Evolutionary conservation across 345 rosid species (phyloP), one percentile per base, ranked within the genome.

Genomic region (Eucalyptus coolabah): DNA sequence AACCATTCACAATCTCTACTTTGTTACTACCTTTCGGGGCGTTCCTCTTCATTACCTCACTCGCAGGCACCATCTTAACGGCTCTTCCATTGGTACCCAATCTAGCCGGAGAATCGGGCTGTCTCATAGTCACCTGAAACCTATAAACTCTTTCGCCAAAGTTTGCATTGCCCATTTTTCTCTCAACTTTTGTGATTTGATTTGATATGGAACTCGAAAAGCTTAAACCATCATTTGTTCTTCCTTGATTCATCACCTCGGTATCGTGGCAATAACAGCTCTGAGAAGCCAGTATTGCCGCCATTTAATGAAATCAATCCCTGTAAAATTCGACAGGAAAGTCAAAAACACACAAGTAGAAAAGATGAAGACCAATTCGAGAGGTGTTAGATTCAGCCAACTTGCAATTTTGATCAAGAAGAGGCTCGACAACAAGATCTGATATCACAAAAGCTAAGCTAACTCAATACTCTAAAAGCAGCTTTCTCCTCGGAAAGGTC

Each of bases 21-120:
- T 83, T 94, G 44, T 91, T 81, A 65, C 91, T 89, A 44, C 91
- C 90, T 51, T 92, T 51, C 3, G 92, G 91, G 65, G 90, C 87
- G 88, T 88, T 95, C 91, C 92, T 93, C 89, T 92, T 96, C 91
- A 93, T 49, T 87, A 93, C 97, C 91, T 97, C 99, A 90, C 95
- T 96, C 1, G 95, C 91, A 2, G 99, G 99, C 81, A 96, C 97
- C 99, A 98, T 97, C 93, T 95, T 97, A 87, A 95, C 92, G 3
- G 92, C 89, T 88, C 95, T 91, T 37, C 99, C 97, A 87, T 96
- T 95, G 88, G 90, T 82, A 67, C 96, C 96, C 32, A 93, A 90
- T 65, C 89, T 94, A 10, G 97, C 91, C 28, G 96, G 91, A 67
- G 94, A 91, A 30, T 93, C 97, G 5, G 95, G 92, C 88, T 93